Percentiles rank a stretch among this genome's conserved stretches.
Evolutionary conservation across 441 rosid genomes (phyloP).

Genomic region (Croton laevigatus): DNA sequence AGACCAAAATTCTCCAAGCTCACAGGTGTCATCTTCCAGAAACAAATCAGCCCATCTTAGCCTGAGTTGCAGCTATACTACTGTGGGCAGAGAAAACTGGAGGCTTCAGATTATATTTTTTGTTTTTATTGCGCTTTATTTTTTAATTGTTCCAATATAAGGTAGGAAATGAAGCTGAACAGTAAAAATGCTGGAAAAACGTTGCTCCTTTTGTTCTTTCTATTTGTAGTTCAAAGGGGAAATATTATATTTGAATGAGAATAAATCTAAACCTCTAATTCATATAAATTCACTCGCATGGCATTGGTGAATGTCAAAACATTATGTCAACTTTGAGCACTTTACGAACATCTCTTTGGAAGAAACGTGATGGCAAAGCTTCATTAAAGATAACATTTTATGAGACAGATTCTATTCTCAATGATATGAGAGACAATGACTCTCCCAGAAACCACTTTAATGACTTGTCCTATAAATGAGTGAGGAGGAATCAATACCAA

Average conservation of each 20-base stretch:
- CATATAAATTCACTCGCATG: not conserved
- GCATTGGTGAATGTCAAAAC: not conserved
- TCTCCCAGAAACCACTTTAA: not conserved
- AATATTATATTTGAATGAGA: not conserved
- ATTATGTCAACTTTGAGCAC: not conserved
- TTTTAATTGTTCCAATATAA: not conserved
- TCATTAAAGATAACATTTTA: slow-evolving; percentile 7
- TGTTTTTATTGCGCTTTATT: not conserved
- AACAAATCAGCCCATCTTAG: not conserved
- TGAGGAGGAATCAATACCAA: slow-evolving; percentile 14
- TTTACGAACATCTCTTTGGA: slow-evolving; percentile 11
- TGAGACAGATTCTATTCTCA: slow-evolving; percentile 15
- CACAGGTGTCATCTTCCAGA: not conserved
- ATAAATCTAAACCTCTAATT: slow-evolving; percentile 2
- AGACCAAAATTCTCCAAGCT: not conserved
- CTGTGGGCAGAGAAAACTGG: not conserved
- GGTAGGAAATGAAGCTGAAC: not conserved
- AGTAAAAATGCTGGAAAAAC: too few species aligned
- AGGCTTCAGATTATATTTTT: not conserved
- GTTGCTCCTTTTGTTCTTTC: not conserved
- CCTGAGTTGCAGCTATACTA: not conserved
- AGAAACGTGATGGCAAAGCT: slow-evolving; percentile 10
- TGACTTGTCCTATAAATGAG: slow-evolving; percentile 3
- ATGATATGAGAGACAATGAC: not conserved
- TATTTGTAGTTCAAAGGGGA: not conserved